Evolutionary conservation across 495 filamentous ascomycete species (phyloP), one percentile per base, ranked within the genome.

Genomic region (Eremomyces bilateralis): DNA sequence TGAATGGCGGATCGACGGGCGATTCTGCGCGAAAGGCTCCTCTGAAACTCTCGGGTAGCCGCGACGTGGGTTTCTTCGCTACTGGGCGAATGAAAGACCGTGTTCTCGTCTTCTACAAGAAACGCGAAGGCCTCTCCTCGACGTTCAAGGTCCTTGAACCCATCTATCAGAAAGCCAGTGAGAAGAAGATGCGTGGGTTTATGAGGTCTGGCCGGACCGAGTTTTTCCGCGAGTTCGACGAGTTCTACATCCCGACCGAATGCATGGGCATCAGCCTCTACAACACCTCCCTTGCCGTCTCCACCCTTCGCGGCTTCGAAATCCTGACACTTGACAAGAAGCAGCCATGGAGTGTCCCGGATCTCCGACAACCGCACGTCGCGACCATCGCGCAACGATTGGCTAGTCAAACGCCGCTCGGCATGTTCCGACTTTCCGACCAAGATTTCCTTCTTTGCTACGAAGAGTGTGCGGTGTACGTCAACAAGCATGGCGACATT

Each of bases 181-280:
- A 80, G 51, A 76, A 76, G 58, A 76, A 72, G 39, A 64, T 64
- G 16, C 69, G 79, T 5, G 60, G 92, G 25, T 76, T 73, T 20
- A 13, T 52, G 21, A 59, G 59, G 22, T 65, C 64, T 18, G 80
- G 82, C 10, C 71, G 66, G 38, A 94, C 88, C 3, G 88, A 95
- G 46, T 88, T 85, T 51, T 95, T 94, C 71, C 73, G 90, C 40
- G 88, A 95, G 46, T 99, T 80, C 47, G 88, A 93, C 56, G 85
- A 94, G 36, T 99, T 99, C 56, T 99, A 94, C 57, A 85, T 99
- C 43, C 85, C 88, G 4, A 73, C 80, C n/a, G 88, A 99, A 50
- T 88, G 80, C 49, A 92, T 76, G 53, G 75, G 76, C 18, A 79
- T 99, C 47, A 93, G 94, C 56, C 69, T 99, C 31, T 95, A 95